Percentiles rank a stretch among this genome's conserved stretches.
Conservation (phyloP, 106 monocot species). For the Xerophyta viscosa region DNA sequence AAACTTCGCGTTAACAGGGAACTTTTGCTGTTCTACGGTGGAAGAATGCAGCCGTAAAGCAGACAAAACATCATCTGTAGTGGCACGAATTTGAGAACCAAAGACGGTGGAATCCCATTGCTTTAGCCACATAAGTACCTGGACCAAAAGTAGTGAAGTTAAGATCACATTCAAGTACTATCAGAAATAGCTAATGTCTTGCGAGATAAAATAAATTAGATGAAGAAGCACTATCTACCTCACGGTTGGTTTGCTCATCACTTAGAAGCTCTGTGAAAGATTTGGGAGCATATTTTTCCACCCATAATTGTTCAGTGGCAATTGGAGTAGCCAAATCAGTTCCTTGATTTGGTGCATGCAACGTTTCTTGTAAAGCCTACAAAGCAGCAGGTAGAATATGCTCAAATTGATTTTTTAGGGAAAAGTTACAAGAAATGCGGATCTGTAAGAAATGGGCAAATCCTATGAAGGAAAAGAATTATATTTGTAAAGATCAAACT, state of each 20-base stretch:
- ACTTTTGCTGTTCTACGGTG: slow-evolving; percentile 32
- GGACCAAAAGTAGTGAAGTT: background rate
- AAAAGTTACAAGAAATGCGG: no score
- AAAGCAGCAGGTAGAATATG: no score
- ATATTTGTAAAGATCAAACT: no score
- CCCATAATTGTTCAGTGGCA: slow-evolving; percentile 81
- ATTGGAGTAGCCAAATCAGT: slow-evolving; percentile 5
- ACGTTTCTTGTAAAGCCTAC: slow-evolving; percentile 67
- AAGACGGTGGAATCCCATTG: slow-evolving; percentile 98
- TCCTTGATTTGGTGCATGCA: slow-evolving; percentile 15
- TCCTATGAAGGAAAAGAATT: no score
- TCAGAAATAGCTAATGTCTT: no score
- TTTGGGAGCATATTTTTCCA: slow-evolving; percentile 92
- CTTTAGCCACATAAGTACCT: slow-evolving; percentile 95
- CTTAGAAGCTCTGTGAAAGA: slow-evolving; percentile 95
- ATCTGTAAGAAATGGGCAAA: no score
- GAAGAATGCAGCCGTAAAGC: slow-evolving; percentile 61
- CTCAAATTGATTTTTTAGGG: no score
- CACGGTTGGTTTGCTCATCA: slow-evolving; percentile 91
- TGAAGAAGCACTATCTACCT: slow-evolving; percentile 36
- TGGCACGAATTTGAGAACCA: slow-evolving; percentile 78
- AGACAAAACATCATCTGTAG: slow-evolving; percentile 85
- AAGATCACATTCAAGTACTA: no score
- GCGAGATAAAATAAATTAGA: background rate
- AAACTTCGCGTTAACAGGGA: slow-evolving; percentile 27